Evolutionary conservation across 495 filamentous ascomycete species (phyloP).

Genomic region (Lichenothelia convexa): DNA sequence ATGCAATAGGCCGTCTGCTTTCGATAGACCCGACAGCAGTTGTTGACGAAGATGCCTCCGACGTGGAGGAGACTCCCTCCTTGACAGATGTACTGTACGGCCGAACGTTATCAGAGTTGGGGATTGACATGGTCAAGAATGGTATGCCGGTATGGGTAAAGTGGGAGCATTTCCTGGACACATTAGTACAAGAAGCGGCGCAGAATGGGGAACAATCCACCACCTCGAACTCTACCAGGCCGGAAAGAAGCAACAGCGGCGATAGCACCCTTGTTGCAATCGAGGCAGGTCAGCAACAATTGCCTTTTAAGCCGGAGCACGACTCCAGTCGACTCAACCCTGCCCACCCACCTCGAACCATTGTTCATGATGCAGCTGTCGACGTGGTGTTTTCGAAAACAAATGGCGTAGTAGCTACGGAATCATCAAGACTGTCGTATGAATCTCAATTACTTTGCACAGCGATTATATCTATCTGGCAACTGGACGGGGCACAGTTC

Average conservation of each 20-base stretch:
- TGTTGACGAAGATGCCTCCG: conserved; percentile 5
- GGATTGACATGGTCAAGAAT: conserved; percentile 42
- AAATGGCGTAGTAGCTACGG: conserved; percentile 10
- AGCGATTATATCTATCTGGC: conserved; percentile 52
- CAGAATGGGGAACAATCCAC: neutral
- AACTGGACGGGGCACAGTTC: conserved; percentile 37
- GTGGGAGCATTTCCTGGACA: conserved; percentile 22
- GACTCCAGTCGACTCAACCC: conserved; percentile 6
- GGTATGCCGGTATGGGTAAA: conserved; percentile 23
- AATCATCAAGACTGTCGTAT: conserved; percentile 29
- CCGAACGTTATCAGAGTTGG: conserved; percentile 38
- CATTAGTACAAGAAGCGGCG: conserved; percentile 13
- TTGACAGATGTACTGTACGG: conserved; percentile 33
- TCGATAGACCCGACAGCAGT: conserved; percentile 21
- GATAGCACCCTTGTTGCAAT: conserved; percentile 7
- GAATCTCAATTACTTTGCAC: no score
- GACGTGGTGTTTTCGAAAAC: conserved; percentile 35
- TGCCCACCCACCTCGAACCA: conserved; percentile 8
- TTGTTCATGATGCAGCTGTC: conserved; percentile 31
- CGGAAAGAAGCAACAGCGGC: conserved; percentile 2
- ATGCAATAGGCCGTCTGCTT: conserved; percentile 47
- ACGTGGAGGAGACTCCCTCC: conserved; percentile 6
- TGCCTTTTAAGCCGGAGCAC: neutral
- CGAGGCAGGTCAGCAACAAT: neutral
- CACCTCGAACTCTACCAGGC: no score